Evolutionary conservation across 768 basidiomycete species (phyloP).

Genomic region (Rhodotorula diobovata): DNA sequence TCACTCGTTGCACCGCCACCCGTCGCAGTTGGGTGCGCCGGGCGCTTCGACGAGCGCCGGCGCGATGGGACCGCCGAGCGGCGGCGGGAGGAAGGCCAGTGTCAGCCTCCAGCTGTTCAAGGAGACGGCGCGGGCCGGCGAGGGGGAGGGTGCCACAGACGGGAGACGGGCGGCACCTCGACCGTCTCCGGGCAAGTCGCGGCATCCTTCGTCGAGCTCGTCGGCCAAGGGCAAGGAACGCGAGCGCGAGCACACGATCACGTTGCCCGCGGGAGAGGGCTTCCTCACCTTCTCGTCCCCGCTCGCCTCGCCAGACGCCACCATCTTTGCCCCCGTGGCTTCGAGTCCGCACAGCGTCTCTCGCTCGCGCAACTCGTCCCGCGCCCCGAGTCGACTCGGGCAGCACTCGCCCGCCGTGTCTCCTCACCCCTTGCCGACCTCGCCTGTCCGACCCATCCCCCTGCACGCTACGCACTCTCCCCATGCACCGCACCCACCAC

Average conservation of each 20-base stretch:
- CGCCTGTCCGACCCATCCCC: not conserved
- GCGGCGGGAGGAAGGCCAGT: conserved; percentile 47
- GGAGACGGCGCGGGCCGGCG: conserved; percentile 40
- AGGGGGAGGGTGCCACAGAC: not conserved
- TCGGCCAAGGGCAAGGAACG: conserved; percentile 33
- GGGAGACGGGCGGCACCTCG: not conserved
- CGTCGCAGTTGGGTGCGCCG: not conserved
- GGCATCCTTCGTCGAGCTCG: conserved; percentile 9
- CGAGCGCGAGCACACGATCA: conserved; percentile 12
- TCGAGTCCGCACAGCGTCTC: not conserved
- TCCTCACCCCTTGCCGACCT: not conserved
- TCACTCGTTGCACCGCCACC: not conserved
- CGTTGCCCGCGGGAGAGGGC: not conserved
- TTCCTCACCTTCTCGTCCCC: conserved; percentile 21
- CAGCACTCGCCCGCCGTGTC: not conserved
- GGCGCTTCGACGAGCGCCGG: not conserved
- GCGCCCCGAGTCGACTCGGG: conserved; percentile 1
- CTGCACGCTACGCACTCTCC: not conserved
- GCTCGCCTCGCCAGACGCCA: conserved; percentile 19
- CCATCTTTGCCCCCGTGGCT: not conserved
- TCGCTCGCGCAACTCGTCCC: not conserved
- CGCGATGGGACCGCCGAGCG: not conserved
- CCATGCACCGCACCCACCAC: not conserved
- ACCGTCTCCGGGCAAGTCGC: conserved; percentile 21
- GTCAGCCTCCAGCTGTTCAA: conserved; percentile 51